Percentiles rank a stretch among this genome's conserved stretches.
phyloP scores from a whole-genome alignment of 768 basidiomycete genomes.

The Pleurotus salmoneostramineus region DNA sequence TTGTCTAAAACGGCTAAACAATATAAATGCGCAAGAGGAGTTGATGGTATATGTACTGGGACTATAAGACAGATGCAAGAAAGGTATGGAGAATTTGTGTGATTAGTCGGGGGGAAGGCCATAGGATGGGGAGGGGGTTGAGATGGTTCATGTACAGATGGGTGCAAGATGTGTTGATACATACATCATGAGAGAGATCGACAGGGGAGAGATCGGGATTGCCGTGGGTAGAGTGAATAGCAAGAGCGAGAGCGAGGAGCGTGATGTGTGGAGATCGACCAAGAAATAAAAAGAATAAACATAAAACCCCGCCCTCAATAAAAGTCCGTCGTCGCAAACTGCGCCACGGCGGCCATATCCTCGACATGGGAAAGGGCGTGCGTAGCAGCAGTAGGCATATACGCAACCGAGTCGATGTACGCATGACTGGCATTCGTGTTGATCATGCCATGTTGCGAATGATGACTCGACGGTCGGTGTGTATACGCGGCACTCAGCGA shows the following conservation, averaged over 20 bases:
- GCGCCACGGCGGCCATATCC: slow-evolving; percentile 2
- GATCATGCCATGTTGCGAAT: neutral
- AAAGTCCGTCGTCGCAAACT: neutral
- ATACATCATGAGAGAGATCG: neutral
- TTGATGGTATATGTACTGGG: slow-evolving; percentile 1
- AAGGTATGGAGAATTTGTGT: too few relatives aligned
- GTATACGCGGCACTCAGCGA: neutral
- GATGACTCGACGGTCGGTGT: slow-evolving; percentile 5
- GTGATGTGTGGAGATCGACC: neutral
- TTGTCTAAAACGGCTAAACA: neutral
- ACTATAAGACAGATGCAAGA: slow-evolving; percentile 5
- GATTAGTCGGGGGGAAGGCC: neutral
- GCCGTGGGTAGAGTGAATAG: too few relatives aligned
- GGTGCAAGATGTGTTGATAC: neutral
- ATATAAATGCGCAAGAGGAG: neutral
- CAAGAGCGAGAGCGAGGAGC: neutral
- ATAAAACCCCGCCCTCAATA: neutral
- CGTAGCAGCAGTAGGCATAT: neutral
- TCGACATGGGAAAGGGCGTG: slow-evolving; percentile 2
- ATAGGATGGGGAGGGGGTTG: neutral
- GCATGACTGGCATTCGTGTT: neutral
- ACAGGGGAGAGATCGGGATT: neutral
- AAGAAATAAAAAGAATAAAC: too few relatives aligned
- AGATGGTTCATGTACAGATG: slow-evolving; percentile 1
- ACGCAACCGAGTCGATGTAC: neutral